Percentiles rank a stretch among this genome's conserved stretches.
Conservation (phyloP, 495 filamentous ascomycete species). For the Podospora comata region DNA sequence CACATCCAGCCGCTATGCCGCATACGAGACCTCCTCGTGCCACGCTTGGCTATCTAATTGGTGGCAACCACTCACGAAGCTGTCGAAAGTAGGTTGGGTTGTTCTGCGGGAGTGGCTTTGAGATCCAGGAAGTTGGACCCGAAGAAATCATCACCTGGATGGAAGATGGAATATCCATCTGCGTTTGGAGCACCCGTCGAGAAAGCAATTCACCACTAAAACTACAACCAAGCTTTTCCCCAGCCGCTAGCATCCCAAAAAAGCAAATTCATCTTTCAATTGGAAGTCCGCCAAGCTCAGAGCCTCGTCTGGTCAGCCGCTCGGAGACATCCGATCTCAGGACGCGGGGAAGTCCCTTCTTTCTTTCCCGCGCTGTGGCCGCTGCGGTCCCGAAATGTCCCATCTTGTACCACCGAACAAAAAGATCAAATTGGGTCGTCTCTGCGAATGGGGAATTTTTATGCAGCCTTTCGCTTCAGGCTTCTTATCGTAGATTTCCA, state of each 20-base stretch:
- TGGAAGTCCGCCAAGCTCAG: background rate
- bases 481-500: background rate
- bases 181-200: background rate
- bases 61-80: background rate
- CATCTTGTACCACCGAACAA: background rate
- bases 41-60: constrained; percentile 1
- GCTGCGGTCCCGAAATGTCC: background rate
- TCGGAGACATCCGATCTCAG: too few species aligned
- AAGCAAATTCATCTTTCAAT: background rate
- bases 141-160: background rate
- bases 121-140: background rate
- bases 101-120: background rate
- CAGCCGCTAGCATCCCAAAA: background rate
- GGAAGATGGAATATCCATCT: background rate
- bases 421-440: background rate
- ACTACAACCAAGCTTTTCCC: too few species aligned
- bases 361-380: background rate
- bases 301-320: background rate
- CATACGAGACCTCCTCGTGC: constrained; percentile 4
- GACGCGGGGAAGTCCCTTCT: too few species aligned
- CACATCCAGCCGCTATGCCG: background rate
- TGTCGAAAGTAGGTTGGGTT: background rate
- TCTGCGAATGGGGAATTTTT: background rate
- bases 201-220: too few species aligned
- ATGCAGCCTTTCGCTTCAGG: background rate